Percentiles rank a stretch among this genome's conserved stretches.
Evolutionary conservation across 2,329 filamentous ascomycete genomes (phyloP).

Genomic region (Colletotrichum sp.): DNA sequence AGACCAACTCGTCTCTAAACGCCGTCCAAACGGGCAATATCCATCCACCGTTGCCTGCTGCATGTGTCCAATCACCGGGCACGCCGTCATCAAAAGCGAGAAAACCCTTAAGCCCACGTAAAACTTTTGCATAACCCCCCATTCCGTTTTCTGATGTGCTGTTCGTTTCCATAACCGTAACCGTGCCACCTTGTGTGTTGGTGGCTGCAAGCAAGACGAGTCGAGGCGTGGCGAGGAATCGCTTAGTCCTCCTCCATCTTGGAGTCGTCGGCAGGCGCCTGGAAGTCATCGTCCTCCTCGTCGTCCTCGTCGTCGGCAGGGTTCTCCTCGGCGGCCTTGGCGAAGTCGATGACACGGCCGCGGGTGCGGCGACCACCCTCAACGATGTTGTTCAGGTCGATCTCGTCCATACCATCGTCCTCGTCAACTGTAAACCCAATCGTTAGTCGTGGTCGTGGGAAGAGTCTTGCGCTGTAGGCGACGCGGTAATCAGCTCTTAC

Average conservation of each 20-base stretch:
- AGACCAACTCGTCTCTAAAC: not conserved
- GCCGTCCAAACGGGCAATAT: constrained; percentile 1
- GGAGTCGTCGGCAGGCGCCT: constrained; percentile 68
- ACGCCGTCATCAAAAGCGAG: not conserved
- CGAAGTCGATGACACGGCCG: constrained; percentile 90
- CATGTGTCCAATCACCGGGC: constrained; percentile 11
- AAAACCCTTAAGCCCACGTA: not conserved
- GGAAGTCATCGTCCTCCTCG: constrained; percentile 75
- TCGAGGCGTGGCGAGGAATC: not conserved
- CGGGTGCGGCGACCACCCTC: constrained; percentile 81
- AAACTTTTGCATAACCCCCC: constrained; percentile 17
- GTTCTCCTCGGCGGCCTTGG: constrained; percentile 84
- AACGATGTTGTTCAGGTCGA: constrained; percentile 90
- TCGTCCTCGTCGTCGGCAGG: constrained; percentile 81
- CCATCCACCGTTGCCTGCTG: constrained; percentile 1
- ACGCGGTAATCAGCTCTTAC: constrained; percentile 20
- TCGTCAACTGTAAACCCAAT: constrained; percentile 59
- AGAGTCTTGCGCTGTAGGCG: not conserved
- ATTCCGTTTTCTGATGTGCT: not conserved
- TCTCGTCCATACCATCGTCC: constrained; percentile 87
- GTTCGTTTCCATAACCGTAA: not conserved
- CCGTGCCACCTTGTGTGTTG: not conserved
- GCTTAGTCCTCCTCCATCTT: constrained; percentile 69
- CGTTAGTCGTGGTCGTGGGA: constrained; percentile 30
- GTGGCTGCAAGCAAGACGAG: not conserved